Percentiles rank a stretch among this genome's conserved stretches.
phyloP scores from a whole-genome alignment of 139 green algal species.

The Gonium pectorale region DNA sequence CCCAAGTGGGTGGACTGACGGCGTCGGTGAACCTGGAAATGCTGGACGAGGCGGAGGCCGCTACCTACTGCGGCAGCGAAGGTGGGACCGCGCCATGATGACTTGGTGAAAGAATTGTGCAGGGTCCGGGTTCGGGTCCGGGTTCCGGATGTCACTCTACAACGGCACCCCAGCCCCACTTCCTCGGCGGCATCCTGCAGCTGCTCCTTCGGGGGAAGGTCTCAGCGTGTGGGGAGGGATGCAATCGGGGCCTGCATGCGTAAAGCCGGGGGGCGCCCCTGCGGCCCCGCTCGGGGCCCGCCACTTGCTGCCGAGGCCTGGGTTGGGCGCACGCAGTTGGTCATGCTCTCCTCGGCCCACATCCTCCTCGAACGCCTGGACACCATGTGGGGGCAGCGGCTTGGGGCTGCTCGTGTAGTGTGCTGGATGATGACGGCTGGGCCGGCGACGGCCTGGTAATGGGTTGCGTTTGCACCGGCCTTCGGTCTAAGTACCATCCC shows the following conservation, averaged over 20 bases:
- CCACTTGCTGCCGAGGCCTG: too few species aligned
- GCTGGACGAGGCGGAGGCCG: slow-evolving; percentile 1
- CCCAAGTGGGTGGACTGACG: slow-evolving; percentile 13
- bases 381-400: neutral
- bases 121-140: neutral
- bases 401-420: neutral
- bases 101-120: neutral
- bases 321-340: too few species aligned
- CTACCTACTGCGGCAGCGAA: slow-evolving; percentile 30
- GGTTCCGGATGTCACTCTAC: neutral
- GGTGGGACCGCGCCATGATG: neutral
- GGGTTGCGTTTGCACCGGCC: neutral
- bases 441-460: neutral
- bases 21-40: neutral
- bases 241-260: neutral
- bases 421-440: neutral
- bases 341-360: neutral
- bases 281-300: too few species aligned
- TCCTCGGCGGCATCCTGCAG: neutral
- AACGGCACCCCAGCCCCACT: neutral
- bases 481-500: neutral
- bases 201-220: too few species aligned
- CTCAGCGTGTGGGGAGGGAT: too few species aligned
- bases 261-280: neutral
- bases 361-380: neutral